Evolutionary conservation across 352 stramenopile genomes (phyloP).

Genomic region (Blastocystis sp.): DNA sequence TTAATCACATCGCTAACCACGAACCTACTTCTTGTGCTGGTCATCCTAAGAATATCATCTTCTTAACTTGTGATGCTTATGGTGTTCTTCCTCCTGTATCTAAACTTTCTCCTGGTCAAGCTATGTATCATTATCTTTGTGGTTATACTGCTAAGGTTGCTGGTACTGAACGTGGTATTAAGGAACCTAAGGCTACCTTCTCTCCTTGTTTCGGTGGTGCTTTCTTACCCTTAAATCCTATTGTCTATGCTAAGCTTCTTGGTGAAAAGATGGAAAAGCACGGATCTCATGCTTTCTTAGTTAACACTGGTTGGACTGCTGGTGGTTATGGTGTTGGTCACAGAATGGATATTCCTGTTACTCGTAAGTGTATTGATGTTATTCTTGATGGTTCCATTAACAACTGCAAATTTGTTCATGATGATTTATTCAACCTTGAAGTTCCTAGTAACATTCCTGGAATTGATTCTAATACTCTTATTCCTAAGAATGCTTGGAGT

Average conservation of each 20-base stretch:
- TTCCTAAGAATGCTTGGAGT: constrained; percentile 63
- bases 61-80: constrained; percentile 90
- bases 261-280: constrained; percentile 81
- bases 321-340: constrained; percentile 79
- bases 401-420: constrained; percentile 56
- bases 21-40: constrained; percentile 60
- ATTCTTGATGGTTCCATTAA: constrained; percentile 84
- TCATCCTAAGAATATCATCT: constrained; percentile 90
- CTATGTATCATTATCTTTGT: constrained; percentile 92
- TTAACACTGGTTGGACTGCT: constrained; percentile 90
- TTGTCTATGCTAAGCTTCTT: constrained; percentile 81
- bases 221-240: constrained; percentile 85
- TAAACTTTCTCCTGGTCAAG: constrained; percentile 65
- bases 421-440: constrained; percentile 77
- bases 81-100: constrained; percentile 83
- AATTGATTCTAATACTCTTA: constrained; percentile 65
- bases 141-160: constrained; percentile 95
- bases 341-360: constrained; percentile 71
- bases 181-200: constrained; percentile 79
- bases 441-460: constrained; percentile 63
- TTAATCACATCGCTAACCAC: constrained; percentile 89
- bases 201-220: constrained; percentile 83
- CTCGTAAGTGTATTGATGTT: constrained; percentile 69
- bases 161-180: constrained; percentile 83
- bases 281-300: constrained; percentile 73